Conservation (phyloP, 495 filamentous ascomycete genomes). For the Aspergillus incahuasiensis region DNA sequence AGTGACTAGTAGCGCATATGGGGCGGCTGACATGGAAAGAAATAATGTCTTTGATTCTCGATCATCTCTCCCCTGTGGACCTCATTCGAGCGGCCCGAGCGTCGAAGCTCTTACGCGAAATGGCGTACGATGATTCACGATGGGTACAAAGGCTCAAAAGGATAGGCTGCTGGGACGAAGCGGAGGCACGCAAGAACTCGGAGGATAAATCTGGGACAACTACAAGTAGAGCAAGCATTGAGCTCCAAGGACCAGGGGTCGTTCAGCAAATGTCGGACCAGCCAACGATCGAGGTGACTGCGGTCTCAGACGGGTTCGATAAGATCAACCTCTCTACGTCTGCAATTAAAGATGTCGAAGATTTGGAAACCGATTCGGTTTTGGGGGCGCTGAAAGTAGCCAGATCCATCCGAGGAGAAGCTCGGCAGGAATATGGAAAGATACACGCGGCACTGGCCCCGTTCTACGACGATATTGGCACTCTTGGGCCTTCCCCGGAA, state of each 20-base stretch:
- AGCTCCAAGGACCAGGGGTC: slow-evolving; percentile 43
- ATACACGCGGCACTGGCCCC: slow-evolving; percentile 83
- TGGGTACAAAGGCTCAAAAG: slow-evolving; percentile 80
- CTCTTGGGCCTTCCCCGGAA: slow-evolving; percentile 69
- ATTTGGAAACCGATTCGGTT: slow-evolving; percentile 39
- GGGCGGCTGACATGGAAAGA: slow-evolving; percentile 44
- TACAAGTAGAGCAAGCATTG: slow-evolving; percentile 53
- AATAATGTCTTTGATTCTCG: slow-evolving; percentile 82
- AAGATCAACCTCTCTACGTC: slow-evolving; percentile 49
- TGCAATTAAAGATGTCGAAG: slow-evolving; percentile 13
- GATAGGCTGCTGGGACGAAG: slow-evolving; percentile 92
- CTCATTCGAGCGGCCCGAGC: slow-evolving; percentile 81
- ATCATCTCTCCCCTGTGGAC: slow-evolving; percentile 80
- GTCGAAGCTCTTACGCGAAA: slow-evolving; percentile 87
- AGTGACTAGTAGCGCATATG: background rate
- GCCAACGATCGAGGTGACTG: slow-evolving; percentile 21
- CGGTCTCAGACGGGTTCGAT: slow-evolving; percentile 62
- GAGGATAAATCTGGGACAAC: slow-evolving; percentile 69
- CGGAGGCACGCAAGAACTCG: slow-evolving; percentile 71
- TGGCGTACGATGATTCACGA: slow-evolving; percentile 97
- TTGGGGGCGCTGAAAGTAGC: slow-evolving; percentile 63
- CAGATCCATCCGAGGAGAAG: slow-evolving; percentile 77
- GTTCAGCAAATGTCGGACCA: slow-evolving; percentile 14
- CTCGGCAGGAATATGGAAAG: slow-evolving; percentile 84
- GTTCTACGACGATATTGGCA: slow-evolving; percentile 78